Evolutionary conservation across 176 grass and related monocot species (phyloP), one percentile per base, ranked within the genome.

Genomic region (Cenchrus purpureus): DNA sequence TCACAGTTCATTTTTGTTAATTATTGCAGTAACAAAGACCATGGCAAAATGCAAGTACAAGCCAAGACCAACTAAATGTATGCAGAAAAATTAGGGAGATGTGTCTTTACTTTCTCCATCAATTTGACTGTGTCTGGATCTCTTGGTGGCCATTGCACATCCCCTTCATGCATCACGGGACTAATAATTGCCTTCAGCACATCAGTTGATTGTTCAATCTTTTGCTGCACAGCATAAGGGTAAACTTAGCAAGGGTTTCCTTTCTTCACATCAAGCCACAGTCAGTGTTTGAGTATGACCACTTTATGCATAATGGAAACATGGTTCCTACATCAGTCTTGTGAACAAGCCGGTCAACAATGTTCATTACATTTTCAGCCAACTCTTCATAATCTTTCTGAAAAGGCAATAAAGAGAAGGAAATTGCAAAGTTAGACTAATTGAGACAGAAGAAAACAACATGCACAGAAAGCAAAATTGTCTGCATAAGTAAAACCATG

Each of bases 381-480:
- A 96, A 59, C 72, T 99, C 97, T 86, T 96, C 90, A 77, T 99
- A 96, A 86, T 99, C 97, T 85, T 94, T 96, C 91, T 96, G 88
- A 57, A 73, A 46, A 83, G 20, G 7, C 5, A 76, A 46, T 58
- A 62, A 45, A 37, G 45, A 74, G 52, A 64, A 13, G 51, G 15
- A 13, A 70, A 40, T 73, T 16, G 7, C 32, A 73, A 66, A 82
- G 22, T 86, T 69, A 58, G 48, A 77, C 64, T 74, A 64, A 59
- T 54, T 8, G 44, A 81, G 49, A 31, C 28, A 45, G 34, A 44
- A 78, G 19, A 82, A 8, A 86, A 77, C 2, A 16, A 5, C 37
- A 66, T 31, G 15, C 32, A 40, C 7, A 59, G 9, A 57, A 88
- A 42, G 29, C 5, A 44, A 74, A 84, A 79, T 46, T 64, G 64